Evolutionary conservation across 441 rosid species (phyloP), one percentile per base, ranked within the genome.

Genomic region (Mallotus japonicus): DNA sequence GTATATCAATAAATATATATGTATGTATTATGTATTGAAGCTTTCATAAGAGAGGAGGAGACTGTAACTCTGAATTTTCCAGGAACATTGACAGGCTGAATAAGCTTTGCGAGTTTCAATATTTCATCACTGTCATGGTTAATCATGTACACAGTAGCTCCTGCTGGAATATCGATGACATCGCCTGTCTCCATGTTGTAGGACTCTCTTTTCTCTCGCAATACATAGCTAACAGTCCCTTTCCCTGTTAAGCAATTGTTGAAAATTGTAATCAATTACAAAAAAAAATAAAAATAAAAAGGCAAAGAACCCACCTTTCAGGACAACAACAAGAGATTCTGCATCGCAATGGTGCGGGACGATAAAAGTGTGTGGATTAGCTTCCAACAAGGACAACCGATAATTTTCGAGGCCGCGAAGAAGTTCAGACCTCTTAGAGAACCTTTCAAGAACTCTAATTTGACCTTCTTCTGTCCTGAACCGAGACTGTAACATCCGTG

Each of bases 341-440:
- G 85, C 82, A 78, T 91, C 90, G 3, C 13, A 20, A 65, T 85
- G 91, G 46, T 80, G 87, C 16, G 94, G 96, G 17, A 83, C 62
- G 37, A 81, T 51, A 67, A 89, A 83, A 28, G 88, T 85, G 62
- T 62, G 75, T 24, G 91, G 89, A 66, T 83, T 73, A 44, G 80
- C 88, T 80, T 85, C 84, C 17, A 83, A 20, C 0, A 79, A 16
- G 17, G 76, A 54, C n/a, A 87, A 67, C 0, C 86, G 81, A 71
- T 78, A 84, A 62, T 89, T 83, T 12, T 85, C 77, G 11, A 91
- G 76, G 40, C 87, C 87, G 14, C 76, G 76, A 24, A 85, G 86
- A 37, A 84, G 80, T 24, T 42, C 61, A 59, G 89, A 83, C 8
- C 81, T 82, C 57, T 78, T 59, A 16, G 82, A 69, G 66, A 91